phyloP scores from a whole-genome alignment of 2,329 filamentous ascomycete species.

The Aspergillus uvarum region DNA sequence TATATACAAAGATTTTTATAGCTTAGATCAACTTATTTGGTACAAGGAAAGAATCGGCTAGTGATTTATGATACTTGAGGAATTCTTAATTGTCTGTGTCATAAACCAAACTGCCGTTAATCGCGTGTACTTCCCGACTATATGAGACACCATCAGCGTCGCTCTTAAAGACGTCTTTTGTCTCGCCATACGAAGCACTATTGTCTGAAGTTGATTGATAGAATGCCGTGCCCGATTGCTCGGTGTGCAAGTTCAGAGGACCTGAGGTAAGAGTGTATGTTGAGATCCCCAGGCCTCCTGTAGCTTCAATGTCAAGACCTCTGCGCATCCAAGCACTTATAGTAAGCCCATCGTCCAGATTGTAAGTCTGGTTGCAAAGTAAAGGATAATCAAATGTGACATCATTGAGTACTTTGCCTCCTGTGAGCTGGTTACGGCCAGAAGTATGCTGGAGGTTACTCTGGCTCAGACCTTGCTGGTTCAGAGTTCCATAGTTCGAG shows the following conservation, averaged over 20 bases:
- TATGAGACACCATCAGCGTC: constrained; percentile 23
- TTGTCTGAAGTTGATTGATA: constrained; percentile 24
- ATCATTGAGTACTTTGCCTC: constrained; percentile 31
- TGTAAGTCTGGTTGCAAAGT: constrained; percentile 55
- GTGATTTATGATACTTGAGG: neutral
- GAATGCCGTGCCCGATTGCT: constrained; percentile 30
- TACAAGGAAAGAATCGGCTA: neutral
- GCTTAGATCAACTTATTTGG: too few species aligned
- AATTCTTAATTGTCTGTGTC: constrained; percentile 10
- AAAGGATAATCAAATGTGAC: constrained; percentile 61
- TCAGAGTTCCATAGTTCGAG: constrained; percentile 56
- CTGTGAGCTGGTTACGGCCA: constrained; percentile 44
- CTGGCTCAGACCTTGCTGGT: constrained; percentile 57
- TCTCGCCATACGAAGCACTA: constrained; percentile 29
- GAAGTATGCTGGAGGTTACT: constrained; percentile 52
- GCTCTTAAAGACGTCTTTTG: constrained; percentile 28
- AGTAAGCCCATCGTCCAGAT: constrained; percentile 49
- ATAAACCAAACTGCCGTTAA: constrained; percentile 28
- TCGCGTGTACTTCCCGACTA: constrained; percentile 23
- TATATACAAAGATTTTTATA: too few species aligned
- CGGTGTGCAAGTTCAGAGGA: constrained; percentile 25
- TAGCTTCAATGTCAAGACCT: constrained; percentile 46
- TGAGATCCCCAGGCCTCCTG: constrained; percentile 52
- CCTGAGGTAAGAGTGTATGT: constrained; percentile 57
- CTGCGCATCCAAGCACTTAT: constrained; percentile 51